A percentile compares a stretch with the other conserved stretches of the same genome.
These are phyloP conservation scores for Colletotrichum simmondsii DNA, from an alignment of 2,329 filamentous ascomycete species.

Conservation along the genomic window DNA sequence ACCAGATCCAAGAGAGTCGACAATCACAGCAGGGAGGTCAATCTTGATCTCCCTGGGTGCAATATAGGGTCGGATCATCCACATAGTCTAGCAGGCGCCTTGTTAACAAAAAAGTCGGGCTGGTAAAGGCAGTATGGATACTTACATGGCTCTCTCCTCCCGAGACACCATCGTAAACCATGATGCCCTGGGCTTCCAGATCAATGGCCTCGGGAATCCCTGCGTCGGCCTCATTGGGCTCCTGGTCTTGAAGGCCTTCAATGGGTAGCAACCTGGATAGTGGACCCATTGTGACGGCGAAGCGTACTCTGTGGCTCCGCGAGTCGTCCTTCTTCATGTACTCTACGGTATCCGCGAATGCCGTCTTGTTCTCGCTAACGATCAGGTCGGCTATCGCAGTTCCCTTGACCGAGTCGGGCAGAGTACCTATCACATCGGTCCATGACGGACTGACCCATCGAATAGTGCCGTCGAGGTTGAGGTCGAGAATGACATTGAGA, in stretches of 20 bases:
- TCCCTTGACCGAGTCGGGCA: conserved; percentile 77
- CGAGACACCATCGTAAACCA: conserved; percentile 92
- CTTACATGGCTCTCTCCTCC: conserved; percentile 91
- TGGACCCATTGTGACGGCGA: conserved; percentile 77
- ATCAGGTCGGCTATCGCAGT: conserved; percentile 84
- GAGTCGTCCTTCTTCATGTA: conserved; percentile 94
- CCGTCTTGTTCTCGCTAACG: conserved; percentile 78
- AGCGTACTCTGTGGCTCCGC: conserved; percentile 88
- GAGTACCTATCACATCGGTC: conserved; percentile 89
- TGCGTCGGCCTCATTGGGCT: conserved; percentile 48
- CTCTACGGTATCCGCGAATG: conserved; percentile 86
- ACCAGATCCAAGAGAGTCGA: conserved; percentile 92
- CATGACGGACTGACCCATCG: conserved; percentile 98
- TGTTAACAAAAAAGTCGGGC: conserved; percentile 7
- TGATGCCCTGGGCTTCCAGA: conserved; percentile 96
- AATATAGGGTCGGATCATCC: conserved; percentile 97
- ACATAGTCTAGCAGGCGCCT: conserved; percentile 80
- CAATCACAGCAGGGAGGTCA: conserved; percentile 87
- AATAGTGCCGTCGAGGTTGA: conserved; percentile 89
- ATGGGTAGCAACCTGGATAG: conserved; percentile 71
- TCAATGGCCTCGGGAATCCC: conserved; percentile 70
- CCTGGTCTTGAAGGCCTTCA: conserved; percentile 51
- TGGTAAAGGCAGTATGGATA: conserved; percentile 37
- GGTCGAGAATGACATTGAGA: conserved; percentile 93
- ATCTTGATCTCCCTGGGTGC: conserved; percentile 93